Evolutionary conservation across 208 protist genomes (phyloP).

Genomic region (Trypanosoma vivax): DNA sequence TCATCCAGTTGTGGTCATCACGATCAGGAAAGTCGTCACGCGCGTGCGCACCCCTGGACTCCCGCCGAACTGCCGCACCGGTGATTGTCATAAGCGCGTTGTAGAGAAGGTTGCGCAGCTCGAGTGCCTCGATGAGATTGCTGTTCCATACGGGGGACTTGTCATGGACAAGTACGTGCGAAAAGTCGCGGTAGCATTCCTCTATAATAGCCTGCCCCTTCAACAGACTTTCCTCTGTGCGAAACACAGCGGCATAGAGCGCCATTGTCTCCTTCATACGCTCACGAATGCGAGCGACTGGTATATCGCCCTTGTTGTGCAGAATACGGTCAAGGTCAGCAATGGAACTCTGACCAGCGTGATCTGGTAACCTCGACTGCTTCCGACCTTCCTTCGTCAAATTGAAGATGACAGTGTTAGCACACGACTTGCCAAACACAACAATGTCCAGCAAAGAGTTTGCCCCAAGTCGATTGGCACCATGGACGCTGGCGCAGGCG

Average conservation of each 20-base stretch:
- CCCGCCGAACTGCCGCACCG: slow-evolving; percentile 92
- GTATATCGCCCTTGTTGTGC: slow-evolving; percentile 89
- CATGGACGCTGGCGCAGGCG: slow-evolving; percentile 97
- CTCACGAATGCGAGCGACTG: slow-evolving; percentile 90
- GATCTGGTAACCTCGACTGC: slow-evolving; percentile 74
- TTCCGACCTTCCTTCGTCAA: slow-evolving; percentile 85
- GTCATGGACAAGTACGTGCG: slow-evolving; percentile 92
- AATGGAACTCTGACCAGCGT: slow-evolving; percentile 92
- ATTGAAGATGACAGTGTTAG: slow-evolving; percentile 91
- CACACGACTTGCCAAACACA: slow-evolving; percentile 97
- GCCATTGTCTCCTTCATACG: slow-evolving; percentile 98
- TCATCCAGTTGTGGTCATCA: slow-evolving; percentile 99
- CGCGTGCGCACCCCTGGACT: slow-evolving; percentile 96
- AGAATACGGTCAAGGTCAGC: slow-evolving; percentile 94
- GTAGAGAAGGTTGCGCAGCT: slow-evolving; percentile 97
- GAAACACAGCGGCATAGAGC: slow-evolving; percentile 95
- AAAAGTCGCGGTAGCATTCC: slow-evolving; percentile 90
- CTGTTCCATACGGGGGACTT: slow-evolving; percentile 95
- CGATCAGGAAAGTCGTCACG: slow-evolving; percentile 95
- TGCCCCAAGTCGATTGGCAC: slow-evolving; percentile 98
- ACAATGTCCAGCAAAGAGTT: slow-evolving; percentile 99
- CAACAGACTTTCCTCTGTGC: slow-evolving; percentile 88
- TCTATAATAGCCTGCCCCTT: slow-evolving; percentile 92
- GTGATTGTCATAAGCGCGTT: slow-evolving; percentile 94
- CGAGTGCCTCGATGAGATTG: slow-evolving; percentile 98